These are phyloP conservation scores for Fomitopsis betulina DNA, from an alignment of 1,284 basidiomycete genomes.

Conservation along the genomic window DNA sequence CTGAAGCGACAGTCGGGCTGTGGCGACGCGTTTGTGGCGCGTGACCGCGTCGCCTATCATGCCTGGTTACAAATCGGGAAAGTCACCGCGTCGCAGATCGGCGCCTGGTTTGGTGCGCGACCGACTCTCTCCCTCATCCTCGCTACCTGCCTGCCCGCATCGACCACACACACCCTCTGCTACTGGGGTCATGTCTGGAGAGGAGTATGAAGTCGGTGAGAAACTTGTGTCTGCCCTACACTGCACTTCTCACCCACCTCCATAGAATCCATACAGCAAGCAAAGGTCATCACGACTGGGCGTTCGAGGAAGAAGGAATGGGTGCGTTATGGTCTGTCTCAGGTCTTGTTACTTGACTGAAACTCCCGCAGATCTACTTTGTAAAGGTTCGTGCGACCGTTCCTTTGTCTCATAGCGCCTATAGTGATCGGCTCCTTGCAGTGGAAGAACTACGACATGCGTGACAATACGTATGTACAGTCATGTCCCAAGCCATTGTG, in stretches of 20 bases:
- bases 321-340: constrained; percentile 31
- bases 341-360: not conserved
- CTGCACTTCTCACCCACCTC: not conserved
- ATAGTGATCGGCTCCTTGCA: constrained; percentile 21
- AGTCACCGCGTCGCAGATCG: not conserved
- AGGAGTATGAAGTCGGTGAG: constrained; percentile 70
- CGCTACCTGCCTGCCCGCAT: not conserved
- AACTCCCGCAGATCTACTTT: constrained; percentile 46
- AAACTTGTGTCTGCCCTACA: constrained; percentile 8
- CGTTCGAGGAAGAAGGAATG: constrained; percentile 39
- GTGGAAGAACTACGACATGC: constrained; percentile 65
- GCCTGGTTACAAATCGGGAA: not conserved
- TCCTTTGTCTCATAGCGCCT: constrained; percentile 3
- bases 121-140: not conserved
- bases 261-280: constrained; percentile 50
- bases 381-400: constrained; percentile 46
- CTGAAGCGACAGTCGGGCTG: not conserved
- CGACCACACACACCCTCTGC: not conserved
- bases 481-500: not conserved
- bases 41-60: constrained; percentile 1
- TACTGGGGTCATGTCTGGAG: constrained; percentile 1
- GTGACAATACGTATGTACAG: constrained; percentile 63
- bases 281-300: constrained; percentile 29
- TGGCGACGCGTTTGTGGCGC: not conserved
- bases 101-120: not conserved